Evolutionary conservation across 2,329 filamentous ascomycete species (phyloP), one percentile per base, ranked within the genome.

Genomic region (Talaromyces sp.): DNA sequence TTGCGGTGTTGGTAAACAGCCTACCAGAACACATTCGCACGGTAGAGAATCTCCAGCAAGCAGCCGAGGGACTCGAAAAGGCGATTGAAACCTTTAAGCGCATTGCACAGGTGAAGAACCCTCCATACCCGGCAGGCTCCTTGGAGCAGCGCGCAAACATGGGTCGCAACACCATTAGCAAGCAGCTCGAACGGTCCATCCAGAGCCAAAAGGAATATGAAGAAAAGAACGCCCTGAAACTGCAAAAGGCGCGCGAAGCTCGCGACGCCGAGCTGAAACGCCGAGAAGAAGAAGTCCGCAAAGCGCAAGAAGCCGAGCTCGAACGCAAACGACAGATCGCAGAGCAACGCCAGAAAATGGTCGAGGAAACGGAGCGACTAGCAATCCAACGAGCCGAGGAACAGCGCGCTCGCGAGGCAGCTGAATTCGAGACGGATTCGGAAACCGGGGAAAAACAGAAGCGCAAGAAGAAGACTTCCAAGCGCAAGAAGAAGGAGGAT

Each of bases 91-190:
- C 82, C 10, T 86, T 89, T 62, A 80, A 78, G 38, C 80, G 78
- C 21, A 82, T 89, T 57, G 84, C 86, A 1, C 81, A 83, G 65
- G 79, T 79, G 38, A 86, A 86, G 59, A 83, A 82, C 63, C 85
- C 95, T 4, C 96, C 95, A 0, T 99, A 97, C 75, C 95, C 93
- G 7, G 89, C 91, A 68, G 84, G 89, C 62, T 91, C 97, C 67
- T 86, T 99, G 38, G 93, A 98, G 74, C 91, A 96, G 76, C 91
- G 96, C 71, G 93, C 95, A 50, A 96, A 91, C 81, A 99, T 99
- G 95, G 93, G 91, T 65, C 88, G 89, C 63, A 96, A 97, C 73
- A 99, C 96, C 0, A 91, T 96, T 78, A 89, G 90, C 65, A 92
- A 91, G 69, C 93, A 99, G 74, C 84, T 99, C 13, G 91, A 96